These are phyloP conservation scores for Hydrangea macrophylla DNA, from an alignment of 148 eudicot species.

Conservation along the genomic window DNA sequence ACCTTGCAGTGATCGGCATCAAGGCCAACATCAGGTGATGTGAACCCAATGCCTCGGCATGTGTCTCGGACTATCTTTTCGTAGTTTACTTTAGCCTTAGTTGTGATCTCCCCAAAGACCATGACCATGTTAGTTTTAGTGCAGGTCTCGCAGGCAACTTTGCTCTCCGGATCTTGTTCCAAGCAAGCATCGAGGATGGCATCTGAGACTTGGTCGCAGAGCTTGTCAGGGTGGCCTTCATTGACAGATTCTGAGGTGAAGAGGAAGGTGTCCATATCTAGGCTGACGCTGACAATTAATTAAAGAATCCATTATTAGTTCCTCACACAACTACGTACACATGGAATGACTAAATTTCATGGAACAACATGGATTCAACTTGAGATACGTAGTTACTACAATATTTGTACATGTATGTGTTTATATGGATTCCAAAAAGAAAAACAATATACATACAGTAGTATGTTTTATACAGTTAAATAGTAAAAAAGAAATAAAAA, in stretches of 20 bases:
- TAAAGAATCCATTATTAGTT: background rate
- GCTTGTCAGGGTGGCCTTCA: slow-evolving; percentile 53
- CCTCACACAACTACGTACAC: background rate
- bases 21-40: slow-evolving; percentile 45
- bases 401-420: background rate
- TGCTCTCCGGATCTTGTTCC: slow-evolving; percentile 48
- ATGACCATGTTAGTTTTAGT: slow-evolving; percentile 44
- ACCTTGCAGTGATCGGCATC: slow-evolving; percentile 53
- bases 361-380: background rate
- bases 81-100: slow-evolving; percentile 38
- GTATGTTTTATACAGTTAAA: background rate
- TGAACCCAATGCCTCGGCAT: slow-evolving; percentile 46
- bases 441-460: background rate
- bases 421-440: background rate
- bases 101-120: slow-evolving; percentile 51
- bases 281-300: slow-evolving; percentile 7
- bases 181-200: slow-evolving; percentile 53
- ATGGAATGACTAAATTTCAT: background rate
- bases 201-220: slow-evolving; percentile 50
- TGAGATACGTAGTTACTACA: background rate
- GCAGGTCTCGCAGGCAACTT: slow-evolving; percentile 52
- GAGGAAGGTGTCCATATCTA: slow-evolving; percentile 44
- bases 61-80: slow-evolving; percentile 47
- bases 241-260: slow-evolving; percentile 54
- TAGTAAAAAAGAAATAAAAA: background rate